Evolutionary conservation across 73 alveolate species (phyloP).

Genomic region (Paraurostyla sp.): DNA sequence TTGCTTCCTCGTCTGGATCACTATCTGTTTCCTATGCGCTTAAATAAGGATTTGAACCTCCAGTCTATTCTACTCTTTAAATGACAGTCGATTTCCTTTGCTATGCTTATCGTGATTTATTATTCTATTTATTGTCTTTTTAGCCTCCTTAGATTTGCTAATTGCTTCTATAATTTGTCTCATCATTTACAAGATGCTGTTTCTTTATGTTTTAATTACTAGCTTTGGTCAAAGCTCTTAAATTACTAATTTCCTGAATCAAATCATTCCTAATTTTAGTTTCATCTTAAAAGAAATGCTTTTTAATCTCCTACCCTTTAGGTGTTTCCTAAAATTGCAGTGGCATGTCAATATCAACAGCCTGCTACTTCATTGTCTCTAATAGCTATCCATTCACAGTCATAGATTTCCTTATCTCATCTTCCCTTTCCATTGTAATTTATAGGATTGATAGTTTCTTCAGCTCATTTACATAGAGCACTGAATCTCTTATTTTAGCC

Average conservation of each 20-base stretch:
- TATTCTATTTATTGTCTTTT: background rate
- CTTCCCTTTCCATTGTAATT: background rate
- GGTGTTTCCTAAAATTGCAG: slow-evolving; percentile 11
- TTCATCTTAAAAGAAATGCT: background rate
- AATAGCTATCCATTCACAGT: slow-evolving; percentile 9
- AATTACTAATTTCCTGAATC: background rate
- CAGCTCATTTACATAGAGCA: slow-evolving; percentile 29
- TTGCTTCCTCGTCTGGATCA: background rate
- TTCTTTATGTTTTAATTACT: too few species aligned
- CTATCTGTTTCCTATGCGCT: slow-evolving; percentile 27
- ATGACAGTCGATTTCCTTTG: background rate
- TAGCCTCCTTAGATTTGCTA: slow-evolving; percentile 19
- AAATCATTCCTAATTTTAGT: background rate
- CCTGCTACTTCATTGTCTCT: slow-evolving; percentile 20
- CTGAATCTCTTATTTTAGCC: slow-evolving; percentile 42
- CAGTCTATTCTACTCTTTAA: background rate
- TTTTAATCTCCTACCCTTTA: background rate
- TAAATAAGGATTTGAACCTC: slow-evolving; percentile 22
- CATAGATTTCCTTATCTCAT: slow-evolving; percentile 42
- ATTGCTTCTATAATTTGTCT: too few species aligned
- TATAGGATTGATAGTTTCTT: slow-evolving; percentile 13
- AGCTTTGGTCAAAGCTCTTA: too few species aligned
- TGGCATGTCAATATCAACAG: slow-evolving; percentile 35
- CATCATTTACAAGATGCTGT: too few species aligned
- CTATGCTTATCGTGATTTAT: background rate